Conservation (phyloP, 345 rosid genomes). For the Citrus maxima region DNA sequence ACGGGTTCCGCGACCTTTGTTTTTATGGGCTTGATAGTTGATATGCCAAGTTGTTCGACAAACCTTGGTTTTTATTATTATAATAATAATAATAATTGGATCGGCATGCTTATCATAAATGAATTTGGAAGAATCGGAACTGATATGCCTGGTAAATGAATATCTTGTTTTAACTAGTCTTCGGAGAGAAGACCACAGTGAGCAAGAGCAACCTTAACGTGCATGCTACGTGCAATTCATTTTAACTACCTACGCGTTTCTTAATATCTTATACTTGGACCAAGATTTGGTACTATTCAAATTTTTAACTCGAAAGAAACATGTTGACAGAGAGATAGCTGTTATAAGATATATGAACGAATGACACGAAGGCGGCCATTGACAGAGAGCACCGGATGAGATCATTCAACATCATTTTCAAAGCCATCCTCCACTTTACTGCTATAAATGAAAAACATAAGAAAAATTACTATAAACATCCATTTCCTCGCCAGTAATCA, state of each 20-base stretch:
- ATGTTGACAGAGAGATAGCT: neutral
- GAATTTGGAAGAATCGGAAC: neutral
- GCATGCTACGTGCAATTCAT: slow-evolving; percentile 19
- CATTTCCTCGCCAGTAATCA: slow-evolving; percentile 1
- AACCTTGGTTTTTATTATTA: neutral
- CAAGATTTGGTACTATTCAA: neutral
- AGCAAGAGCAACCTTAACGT: slow-evolving; percentile 24
- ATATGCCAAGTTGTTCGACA: neutral
- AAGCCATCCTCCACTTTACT: neutral
- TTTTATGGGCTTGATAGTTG: neutral
- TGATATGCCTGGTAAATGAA: neutral
- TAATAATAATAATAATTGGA: too few relatives aligned
- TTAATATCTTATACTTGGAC: neutral
- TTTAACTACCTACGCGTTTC: neutral
- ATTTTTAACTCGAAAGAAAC: neutral
- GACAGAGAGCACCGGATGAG: neutral
- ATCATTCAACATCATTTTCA: slow-evolving; percentile 9
- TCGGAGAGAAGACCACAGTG: slow-evolving; percentile 6
- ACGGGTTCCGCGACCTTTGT: neutral
- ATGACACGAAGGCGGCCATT: slow-evolving; percentile 31
- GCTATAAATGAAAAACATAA: too few relatives aligned
- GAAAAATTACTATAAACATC: neutral
- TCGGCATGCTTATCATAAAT: neutral
- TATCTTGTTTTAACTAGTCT: neutral
- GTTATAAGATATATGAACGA: neutral